Conservation (phyloP, 805 yeast species). For the Sungouiozyma ichnusensis region DNA sequence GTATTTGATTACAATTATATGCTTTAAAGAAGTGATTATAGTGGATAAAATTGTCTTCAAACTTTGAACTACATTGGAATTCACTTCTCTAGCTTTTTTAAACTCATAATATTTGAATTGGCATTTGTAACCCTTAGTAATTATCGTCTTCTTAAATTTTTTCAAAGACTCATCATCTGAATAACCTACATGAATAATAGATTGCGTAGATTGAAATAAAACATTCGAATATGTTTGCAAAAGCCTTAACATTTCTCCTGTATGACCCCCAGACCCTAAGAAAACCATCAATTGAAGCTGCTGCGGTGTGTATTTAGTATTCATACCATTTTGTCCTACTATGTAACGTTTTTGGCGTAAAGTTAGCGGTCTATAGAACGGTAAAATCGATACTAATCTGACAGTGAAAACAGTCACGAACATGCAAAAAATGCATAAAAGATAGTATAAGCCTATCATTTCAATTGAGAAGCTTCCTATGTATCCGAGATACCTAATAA, state of each 20-base stretch:
- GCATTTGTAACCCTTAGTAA: slow-evolving; percentile 2
- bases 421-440: background rate
- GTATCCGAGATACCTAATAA: too few relatives aligned
- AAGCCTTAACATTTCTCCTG: slow-evolving; percentile 87
- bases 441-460: background rate
- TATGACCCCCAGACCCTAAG: slow-evolving; percentile 95
- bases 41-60: slow-evolving; percentile 28
- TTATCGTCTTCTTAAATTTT: slow-evolving; percentile 26
- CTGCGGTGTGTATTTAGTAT: background rate
- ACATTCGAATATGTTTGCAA: slow-evolving; percentile 32
- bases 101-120: slow-evolving; percentile 17
- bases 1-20: slow-evolving; percentile 12
- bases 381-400: slow-evolving; percentile 13
- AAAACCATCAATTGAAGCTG: slow-evolving; percentile 40
- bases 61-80: slow-evolving; percentile 28
- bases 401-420: slow-evolving; percentile 6
- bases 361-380: slow-evolving; percentile 8
- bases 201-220: slow-evolving; percentile 35
- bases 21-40: slow-evolving; percentile 14
- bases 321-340: background rate
- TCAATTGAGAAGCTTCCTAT: background rate
- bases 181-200: slow-evolving; percentile 31
- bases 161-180: slow-evolving; percentile 30
- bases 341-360: background rate
- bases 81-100: slow-evolving; percentile 30